Conservation (phyloP, 805 yeast species). For the Kazachstania viticola region DNA sequence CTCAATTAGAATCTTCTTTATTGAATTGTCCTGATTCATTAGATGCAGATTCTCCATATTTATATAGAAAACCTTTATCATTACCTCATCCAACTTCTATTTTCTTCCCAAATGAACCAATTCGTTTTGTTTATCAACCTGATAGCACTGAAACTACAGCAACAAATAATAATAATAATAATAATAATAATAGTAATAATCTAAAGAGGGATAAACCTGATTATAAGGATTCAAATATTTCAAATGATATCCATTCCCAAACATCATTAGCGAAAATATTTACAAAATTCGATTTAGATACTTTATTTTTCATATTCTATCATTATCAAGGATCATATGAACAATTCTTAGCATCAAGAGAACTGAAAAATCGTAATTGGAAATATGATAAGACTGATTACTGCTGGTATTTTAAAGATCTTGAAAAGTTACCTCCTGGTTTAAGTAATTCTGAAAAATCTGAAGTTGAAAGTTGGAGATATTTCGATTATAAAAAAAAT, state of each 20-base stretch:
- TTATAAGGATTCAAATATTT: slow-evolving; percentile 1
- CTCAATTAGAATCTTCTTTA: slow-evolving; percentile 59
- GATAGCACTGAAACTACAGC: slow-evolving; percentile 5
- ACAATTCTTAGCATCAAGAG: slow-evolving; percentile 70
- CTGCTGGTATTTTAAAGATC: slow-evolving; percentile 45
- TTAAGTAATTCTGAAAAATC: slow-evolving; percentile 46
- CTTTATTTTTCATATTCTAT: slow-evolving; percentile 85
- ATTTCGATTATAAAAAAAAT: slow-evolving; percentile 70
- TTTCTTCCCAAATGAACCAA: slow-evolving; percentile 57
- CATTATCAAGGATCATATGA: slow-evolving; percentile 62
- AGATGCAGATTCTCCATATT: slow-evolving; percentile 71
- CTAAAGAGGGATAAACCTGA: neutral
- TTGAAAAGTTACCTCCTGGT: slow-evolving; percentile 71
- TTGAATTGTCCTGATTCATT: slow-evolving; percentile 88
- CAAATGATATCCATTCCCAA: slow-evolving; percentile 21
- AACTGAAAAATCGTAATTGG: slow-evolving; percentile 76
- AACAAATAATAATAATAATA: slow-evolving; percentile 23
- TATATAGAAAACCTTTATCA: slow-evolving; percentile 51
- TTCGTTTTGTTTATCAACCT: slow-evolving; percentile 21
- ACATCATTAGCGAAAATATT: slow-evolving; percentile 45
- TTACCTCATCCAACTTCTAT: slow-evolving; percentile 84
- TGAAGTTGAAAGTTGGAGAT: slow-evolving; percentile 47
- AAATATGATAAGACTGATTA: slow-evolving; percentile 33
- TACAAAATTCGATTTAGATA: slow-evolving; percentile 70
- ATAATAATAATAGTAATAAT: slow-evolving; percentile 21